Evolutionary conservation across 2,329 filamentous ascomycete genomes (phyloP), one percentile per base, ranked within the genome.

Genomic region (Aspergillus sp.): DNA sequence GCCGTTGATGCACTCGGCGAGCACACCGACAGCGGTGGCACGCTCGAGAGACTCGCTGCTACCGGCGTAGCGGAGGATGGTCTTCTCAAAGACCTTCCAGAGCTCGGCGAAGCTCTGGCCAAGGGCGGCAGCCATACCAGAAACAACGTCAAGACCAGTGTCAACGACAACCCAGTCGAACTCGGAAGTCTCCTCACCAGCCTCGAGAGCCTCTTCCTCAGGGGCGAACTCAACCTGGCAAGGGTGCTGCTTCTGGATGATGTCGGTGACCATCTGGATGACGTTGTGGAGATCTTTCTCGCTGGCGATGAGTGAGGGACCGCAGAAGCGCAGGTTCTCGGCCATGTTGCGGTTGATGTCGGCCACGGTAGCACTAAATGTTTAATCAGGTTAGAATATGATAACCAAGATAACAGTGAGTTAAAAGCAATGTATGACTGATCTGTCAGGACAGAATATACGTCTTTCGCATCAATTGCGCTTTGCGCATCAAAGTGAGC

Each of bases 151-250:
- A 43, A 97, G 80, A 31, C 89, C 90, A 7, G 90, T 95, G 72
- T 98, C 93, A 43, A 97, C 86, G 40, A 95, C 85, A 12, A 96
- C 81, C 93, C 93, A 97, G 74, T 97, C 93, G 60, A 95, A 95
- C 72, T 98, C 93, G 2, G 91, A 95, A 28, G 86, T 86, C 64
- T 90, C 91, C 39, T 82, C 75, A 44, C 86, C 81, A 7, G 83
- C 74, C n/a, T 83, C 82, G 44, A 19, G 19, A 82, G 78, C 49
- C 85, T 33, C 81, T 56, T 91, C 90, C 44, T 88, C 86, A 49
- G 88, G 85, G 37, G 86, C 88, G 19, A 94, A 81, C 61, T 96
- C 91, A 61, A 91, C 82, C 71, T 98, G 93, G 74, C 89, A 96
- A 44, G 88, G 84, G 71, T 98, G 93, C 50, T 87, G 84, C 69